phyloP scores from a whole-genome alignment of 1,284 basidiomycete species.

The Vanrija sp. region DNA sequence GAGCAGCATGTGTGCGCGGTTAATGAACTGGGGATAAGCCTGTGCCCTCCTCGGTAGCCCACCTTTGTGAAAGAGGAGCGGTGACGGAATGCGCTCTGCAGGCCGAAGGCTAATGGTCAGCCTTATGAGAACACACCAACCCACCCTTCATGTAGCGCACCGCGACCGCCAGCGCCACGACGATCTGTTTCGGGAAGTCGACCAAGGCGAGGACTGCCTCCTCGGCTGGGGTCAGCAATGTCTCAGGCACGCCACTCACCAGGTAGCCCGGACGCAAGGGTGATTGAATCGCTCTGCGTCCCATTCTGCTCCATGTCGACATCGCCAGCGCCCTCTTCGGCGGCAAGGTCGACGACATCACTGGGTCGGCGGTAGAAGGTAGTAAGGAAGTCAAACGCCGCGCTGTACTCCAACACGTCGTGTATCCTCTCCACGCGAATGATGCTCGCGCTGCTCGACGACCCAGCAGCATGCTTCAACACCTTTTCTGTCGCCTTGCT shows the following conservation, averaged over 20 bases:
- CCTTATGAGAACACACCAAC: background rate
- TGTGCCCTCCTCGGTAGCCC: background rate
- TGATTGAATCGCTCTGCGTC: slow-evolving; percentile 7
- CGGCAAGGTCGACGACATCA: slow-evolving; percentile 2
- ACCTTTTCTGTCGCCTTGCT: slow-evolving; percentile 73
- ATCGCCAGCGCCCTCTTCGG: no score
- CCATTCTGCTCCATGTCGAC: background rate
- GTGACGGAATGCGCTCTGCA: slow-evolving; percentile 70
- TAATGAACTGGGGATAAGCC: slow-evolving; percentile 57
- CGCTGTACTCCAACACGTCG: slow-evolving; percentile 59
- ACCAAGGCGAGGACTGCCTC: slow-evolving; percentile 54
- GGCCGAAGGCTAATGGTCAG: slow-evolving; percentile 56
- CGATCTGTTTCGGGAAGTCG: slow-evolving; percentile 62
- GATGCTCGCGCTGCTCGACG: slow-evolving; percentile 18
- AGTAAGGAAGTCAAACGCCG: slow-evolving; percentile 69
- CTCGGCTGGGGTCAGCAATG: slow-evolving; percentile 19
- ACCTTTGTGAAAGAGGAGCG: slow-evolving; percentile 67
- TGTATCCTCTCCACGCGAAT: slow-evolving; percentile 64
- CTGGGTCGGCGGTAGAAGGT: slow-evolving; percentile 58
- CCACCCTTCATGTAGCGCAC: slow-evolving; percentile 65
- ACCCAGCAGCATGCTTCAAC: slow-evolving; percentile 63
- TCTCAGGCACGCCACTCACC: slow-evolving; percentile 12
- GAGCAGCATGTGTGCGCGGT: slow-evolving; percentile 78
- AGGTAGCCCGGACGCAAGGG: slow-evolving; percentile 25
- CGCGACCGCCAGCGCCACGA: slow-evolving; percentile 68